A percentile compares a stretch with the other conserved stretches of the same genome.
phyloP scores from a whole-genome alignment of 176 grass and related monocot genomes.

The Triticum turgidum region DNA sequence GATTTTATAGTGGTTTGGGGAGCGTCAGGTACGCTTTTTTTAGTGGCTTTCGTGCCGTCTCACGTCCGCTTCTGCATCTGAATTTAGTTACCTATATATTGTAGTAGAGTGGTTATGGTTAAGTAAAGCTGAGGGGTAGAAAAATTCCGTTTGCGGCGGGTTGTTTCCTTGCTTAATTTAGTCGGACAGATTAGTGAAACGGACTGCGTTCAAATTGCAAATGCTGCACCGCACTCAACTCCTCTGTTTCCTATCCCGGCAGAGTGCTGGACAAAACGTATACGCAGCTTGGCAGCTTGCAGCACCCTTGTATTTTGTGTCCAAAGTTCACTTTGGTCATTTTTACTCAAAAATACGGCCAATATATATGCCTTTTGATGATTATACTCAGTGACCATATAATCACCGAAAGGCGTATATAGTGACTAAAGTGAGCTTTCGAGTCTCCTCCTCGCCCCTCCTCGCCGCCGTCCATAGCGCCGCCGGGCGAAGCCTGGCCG shows the following conservation, averaged over 20 bases:
- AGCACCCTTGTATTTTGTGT: too few relatives aligned
- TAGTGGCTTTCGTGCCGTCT: slow-evolving; percentile 28
- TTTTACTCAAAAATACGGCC: too few relatives aligned
- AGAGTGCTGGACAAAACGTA: not conserved
- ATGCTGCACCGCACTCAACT: not conserved
- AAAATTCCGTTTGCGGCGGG: not conserved
- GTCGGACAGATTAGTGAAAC: not conserved
- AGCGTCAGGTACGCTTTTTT: not conserved
- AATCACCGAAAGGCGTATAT: too few relatives aligned
- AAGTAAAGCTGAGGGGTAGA: not conserved
- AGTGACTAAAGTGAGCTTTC: too few relatives aligned
- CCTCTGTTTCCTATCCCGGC: too few relatives aligned
- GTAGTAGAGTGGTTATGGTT: not conserved
- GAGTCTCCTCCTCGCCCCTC: too few relatives aligned
- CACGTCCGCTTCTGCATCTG: not conserved
- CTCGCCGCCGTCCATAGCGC: too few relatives aligned
- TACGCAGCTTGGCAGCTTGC: not conserved
- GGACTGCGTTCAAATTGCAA: not conserved
- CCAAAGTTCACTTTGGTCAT: too few relatives aligned
- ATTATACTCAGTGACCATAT: too few relatives aligned
- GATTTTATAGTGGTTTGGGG: slow-evolving; percentile 15
- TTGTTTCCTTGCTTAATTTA: not conserved
- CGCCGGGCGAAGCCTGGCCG: too few relatives aligned
- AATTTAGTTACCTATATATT: slow-evolving; percentile 32
- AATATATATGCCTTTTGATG: too few relatives aligned